These are phyloP conservation scores for Globisporangium abappressorium DNA, from an alignment of 352 stramenopile genomes.

Conservation along the genomic window DNA sequence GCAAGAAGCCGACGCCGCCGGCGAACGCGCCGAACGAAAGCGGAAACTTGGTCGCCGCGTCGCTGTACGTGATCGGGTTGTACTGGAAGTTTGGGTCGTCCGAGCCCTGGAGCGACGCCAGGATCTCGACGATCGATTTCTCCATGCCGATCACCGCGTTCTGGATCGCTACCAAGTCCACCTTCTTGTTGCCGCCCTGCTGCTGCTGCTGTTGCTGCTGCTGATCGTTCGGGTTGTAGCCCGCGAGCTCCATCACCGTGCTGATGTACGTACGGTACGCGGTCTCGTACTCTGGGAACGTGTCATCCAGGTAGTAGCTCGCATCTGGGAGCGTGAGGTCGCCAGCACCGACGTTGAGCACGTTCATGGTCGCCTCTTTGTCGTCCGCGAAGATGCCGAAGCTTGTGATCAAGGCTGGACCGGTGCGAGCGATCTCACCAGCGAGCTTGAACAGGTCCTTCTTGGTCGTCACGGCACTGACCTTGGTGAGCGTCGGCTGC, in stretches of 20 bases:
- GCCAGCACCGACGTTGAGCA: constrained; percentile 72
- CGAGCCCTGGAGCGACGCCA: no score
- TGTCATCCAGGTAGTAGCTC: constrained; percentile 41
- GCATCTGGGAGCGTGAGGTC: constrained; percentile 83
- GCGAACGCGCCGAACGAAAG: constrained; percentile 18
- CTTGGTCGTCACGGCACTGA: constrained; percentile 27
- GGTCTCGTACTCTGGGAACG: no score
- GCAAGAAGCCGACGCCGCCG: constrained; percentile 36
- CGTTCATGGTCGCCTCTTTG: constrained; percentile 65
- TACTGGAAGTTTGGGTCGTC: no score
- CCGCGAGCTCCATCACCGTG: no score
- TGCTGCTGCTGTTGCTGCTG: constrained; percentile 41
- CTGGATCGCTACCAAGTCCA: no score
- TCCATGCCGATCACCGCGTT: neutral
- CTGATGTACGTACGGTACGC: no score
- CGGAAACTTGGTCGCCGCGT: no score
- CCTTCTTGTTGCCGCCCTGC: neutral
- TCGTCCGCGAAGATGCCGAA: constrained; percentile 52
- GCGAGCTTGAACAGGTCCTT: constrained; percentile 38
- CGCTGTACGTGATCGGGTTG: no score
- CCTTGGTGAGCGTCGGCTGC: constrained; percentile 32
- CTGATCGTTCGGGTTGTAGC: constrained; percentile 21
- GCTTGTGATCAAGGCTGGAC: constrained; percentile 64
- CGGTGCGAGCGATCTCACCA: constrained; percentile 38
- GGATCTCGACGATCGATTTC: constrained; percentile 15